Evolutionary conservation across 106 monocot species (phyloP).

Genomic region (Cymbidium sinense): DNA sequence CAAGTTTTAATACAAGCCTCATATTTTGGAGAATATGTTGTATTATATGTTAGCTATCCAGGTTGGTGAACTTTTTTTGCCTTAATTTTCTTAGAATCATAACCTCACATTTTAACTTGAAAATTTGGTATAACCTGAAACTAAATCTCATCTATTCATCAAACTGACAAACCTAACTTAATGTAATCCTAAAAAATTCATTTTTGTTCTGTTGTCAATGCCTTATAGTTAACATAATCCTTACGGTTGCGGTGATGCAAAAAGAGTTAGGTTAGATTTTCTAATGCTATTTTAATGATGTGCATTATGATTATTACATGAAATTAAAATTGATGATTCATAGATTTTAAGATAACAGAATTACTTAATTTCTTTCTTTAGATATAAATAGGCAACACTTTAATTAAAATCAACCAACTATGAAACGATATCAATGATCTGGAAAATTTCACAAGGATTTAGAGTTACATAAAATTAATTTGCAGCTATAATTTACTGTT

Average conservation of each 20-base stretch:
- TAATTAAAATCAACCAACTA: too few relatives aligned
- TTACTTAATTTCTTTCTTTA: too few relatives aligned
- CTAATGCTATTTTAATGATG: not conserved
- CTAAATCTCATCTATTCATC: not conserved
- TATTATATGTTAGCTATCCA: slow-evolving; percentile 75
- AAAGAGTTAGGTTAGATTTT: not conserved
- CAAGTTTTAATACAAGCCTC: slow-evolving; percentile 46
- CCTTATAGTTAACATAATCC: not conserved
- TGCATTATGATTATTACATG: too few relatives aligned
- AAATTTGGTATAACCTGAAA: not conserved
- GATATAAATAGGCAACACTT: too few relatives aligned
- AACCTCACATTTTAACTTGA: not conserved
- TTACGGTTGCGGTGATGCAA: not conserved
- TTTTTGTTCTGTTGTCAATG: not conserved
- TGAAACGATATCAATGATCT: too few relatives aligned
- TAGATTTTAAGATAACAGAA: too few relatives aligned
- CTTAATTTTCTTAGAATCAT: not conserved
- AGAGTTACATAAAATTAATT: too few relatives aligned
- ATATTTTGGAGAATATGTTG: slow-evolving; percentile 66
- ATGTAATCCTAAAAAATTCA: not conserved
- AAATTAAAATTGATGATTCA: too few relatives aligned
- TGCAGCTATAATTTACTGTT: too few relatives aligned
- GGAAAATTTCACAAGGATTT: too few relatives aligned
- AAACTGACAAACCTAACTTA: not conserved
- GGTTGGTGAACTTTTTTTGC: slow-evolving; percentile 30